Conservation (phyloP, 768 basidiomycete species). For the Leccinum variicolor region DNA sequence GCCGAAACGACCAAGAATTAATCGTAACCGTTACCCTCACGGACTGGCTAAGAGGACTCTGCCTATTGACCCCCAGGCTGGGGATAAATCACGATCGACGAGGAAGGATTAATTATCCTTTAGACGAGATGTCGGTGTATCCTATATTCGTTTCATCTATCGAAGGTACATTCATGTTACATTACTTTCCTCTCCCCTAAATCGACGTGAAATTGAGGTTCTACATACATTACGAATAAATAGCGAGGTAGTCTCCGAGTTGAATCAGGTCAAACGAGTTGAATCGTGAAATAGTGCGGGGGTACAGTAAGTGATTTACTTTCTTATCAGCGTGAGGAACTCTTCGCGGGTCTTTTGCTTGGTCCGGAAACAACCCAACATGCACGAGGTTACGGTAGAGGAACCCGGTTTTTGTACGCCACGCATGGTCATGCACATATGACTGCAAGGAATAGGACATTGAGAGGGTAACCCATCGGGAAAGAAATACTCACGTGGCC, state of each 20-base stretch:
- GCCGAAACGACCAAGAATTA: slow-evolving; percentile 60
- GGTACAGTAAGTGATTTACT: slow-evolving; percentile 7
- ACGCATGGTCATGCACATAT: slow-evolving; percentile 99
- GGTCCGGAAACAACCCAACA: slow-evolving; percentile 98
- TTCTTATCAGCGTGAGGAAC: slow-evolving; percentile 83
- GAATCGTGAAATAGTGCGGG: slow-evolving; percentile 36
- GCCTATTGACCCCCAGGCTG: slow-evolving; percentile 59
- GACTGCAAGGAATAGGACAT: slow-evolving; percentile 44
- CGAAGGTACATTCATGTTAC: slow-evolving; percentile 7
- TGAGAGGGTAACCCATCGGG: slow-evolving; percentile 9
- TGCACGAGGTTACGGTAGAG: slow-evolving; percentile 92
- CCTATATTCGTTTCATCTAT: slow-evolving; percentile 9
- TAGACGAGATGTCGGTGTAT: slow-evolving; percentile 8
- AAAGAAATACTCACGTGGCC: slow-evolving; percentile 71
- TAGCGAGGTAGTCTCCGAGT: slow-evolving; percentile 27
- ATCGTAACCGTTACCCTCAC: slow-evolving; percentile 49
- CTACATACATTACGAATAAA: slow-evolving; percentile 24
- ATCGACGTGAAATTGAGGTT: slow-evolving; percentile 7
- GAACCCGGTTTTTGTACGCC: slow-evolving; percentile 99
- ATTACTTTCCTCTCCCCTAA: slow-evolving; percentile 16
- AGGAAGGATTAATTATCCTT: slow-evolving; percentile 48
- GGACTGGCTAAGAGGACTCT: slow-evolving; percentile 56
- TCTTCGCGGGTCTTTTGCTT: slow-evolving; percentile 99
- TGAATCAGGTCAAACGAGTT: slow-evolving; percentile 42
- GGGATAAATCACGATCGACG: slow-evolving; percentile 49